Conservation (phyloP, 371 early-diverging fungal genomes). For the Smittium culicis region DNA sequence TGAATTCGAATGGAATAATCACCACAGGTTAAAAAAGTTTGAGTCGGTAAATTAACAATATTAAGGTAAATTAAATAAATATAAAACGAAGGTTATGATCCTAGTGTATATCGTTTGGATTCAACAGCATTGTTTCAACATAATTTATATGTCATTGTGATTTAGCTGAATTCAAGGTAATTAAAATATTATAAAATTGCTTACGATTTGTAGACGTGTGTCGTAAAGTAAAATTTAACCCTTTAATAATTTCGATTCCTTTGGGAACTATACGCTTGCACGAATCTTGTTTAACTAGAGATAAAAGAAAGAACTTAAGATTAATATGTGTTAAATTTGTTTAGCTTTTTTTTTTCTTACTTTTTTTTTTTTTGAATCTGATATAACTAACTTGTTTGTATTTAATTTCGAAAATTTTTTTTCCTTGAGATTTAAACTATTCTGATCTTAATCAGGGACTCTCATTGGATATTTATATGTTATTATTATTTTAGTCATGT, state of each 20-base stretch:
- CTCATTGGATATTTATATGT: no score
- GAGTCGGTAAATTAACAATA: background rate
- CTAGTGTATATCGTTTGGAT: background rate
- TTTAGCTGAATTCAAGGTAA: no score
- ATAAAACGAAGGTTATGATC: background rate
- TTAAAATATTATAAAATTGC: background rate
- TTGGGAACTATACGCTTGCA: conserved; percentile 10
- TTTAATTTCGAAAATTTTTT: conserved; percentile 1
- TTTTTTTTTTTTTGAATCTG: background rate
- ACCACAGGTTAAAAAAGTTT: background rate
- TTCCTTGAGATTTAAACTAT: background rate
- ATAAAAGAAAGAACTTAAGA: background rate
- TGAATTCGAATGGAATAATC: background rate
- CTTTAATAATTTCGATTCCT: background rate
- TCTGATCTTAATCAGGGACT: background rate
- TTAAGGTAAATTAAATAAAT: background rate
- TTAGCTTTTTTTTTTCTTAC: background rate
- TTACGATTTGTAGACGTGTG: conserved; percentile 6
- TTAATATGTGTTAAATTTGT: background rate
- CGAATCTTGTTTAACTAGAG: no score
- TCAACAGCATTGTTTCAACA: no score
- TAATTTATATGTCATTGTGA: no score
- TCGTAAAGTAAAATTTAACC: conserved; percentile 12
- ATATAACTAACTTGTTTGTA: background rate
- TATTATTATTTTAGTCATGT: no score